Base-by-base conservation (phyloP, 1,284 basidiomycete species). In the Pseudozyma hubeiensis region DNA sequence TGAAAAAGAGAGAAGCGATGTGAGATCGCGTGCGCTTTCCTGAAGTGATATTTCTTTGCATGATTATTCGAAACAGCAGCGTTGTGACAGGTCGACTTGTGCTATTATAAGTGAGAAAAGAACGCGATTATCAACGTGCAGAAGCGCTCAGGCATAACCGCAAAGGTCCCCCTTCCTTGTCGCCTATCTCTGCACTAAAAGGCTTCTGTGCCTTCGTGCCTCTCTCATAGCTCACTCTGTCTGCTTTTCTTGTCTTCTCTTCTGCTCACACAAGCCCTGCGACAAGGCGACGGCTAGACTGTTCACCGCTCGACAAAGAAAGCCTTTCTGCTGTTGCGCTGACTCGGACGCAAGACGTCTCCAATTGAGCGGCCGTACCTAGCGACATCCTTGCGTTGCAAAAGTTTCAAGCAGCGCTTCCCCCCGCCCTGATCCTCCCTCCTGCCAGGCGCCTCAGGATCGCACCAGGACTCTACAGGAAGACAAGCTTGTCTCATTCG, bases 131-230 rank as follows among this genome's bases (percentile, higher is more conserved):
- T 66, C 64, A 66, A 51, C 4, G 47, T 45, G 48, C 53, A 54
- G 35, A 44, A 29, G 35, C 17, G 39, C 19, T 14, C 40, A 7
- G 39, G 33, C 45, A 47, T 66, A 66, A 66, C 58, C 53, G 34
- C 30, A 34, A 66, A 60, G 64, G 64, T 66, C 61, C 64, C 43
- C 64, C 16, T 44, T 53, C 7, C 47, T 57, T 53, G 44, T 54
- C n/a, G 24, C 47, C 17, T 55, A 53, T 57, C 37, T 51, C 34
- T 64, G 39, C 44, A 19, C 17, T 34, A 29, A 53, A 43, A 16
- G 9, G 19, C 54, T n/a, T 24, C 24, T 24, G 24, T 24, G 24
- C 24, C 11, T 29, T 33, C 41, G 41, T 16, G n/a, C 19, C n/a
- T 5, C 30, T 41, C 29, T 35, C 50, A 31, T 14, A 24, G 24